These are phyloP conservation scores for Mycena sp. DNA, from an alignment of 1,284 basidiomycete species.

Conservation along the genomic window DNA sequence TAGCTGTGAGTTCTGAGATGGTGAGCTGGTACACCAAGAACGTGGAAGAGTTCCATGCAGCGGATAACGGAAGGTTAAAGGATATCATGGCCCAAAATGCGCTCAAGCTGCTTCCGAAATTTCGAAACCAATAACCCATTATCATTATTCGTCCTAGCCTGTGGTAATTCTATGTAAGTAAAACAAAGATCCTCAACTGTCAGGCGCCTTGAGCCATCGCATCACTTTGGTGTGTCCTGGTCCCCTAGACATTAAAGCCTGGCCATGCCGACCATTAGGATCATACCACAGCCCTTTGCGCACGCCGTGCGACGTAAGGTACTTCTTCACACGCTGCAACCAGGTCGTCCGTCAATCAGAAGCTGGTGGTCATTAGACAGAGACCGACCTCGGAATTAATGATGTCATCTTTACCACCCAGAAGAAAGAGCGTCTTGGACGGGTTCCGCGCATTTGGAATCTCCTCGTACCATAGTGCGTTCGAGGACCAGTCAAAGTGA, in stretches of 20 bases:
- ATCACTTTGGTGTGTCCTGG: conserved; percentile 68
- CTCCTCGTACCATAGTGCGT: conserved; percentile 89
- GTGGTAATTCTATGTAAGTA: background rate
- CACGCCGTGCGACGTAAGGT: conserved; percentile 81
- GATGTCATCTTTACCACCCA: conserved; percentile 86
- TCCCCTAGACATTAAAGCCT: conserved; percentile 69
- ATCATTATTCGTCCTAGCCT: background rate
- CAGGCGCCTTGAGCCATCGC: conserved; percentile 64
- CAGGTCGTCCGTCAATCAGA: conserved; percentile 2
- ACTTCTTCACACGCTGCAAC: conserved; percentile 74
- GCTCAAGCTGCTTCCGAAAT: conserved; percentile 55
- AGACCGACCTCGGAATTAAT: conserved; percentile 62
- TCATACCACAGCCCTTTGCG: conserved; percentile 77
- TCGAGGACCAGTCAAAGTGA: conserved; percentile 88
- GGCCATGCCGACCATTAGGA: conserved; percentile 75
- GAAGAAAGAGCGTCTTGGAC: conserved; percentile 69
- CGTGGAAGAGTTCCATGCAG: conserved; percentile 55
- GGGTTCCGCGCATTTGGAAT: conserved; percentile 80
- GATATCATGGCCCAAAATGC: conserved; percentile 58
- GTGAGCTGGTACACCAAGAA: conserved; percentile 67
- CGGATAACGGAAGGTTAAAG: conserved; percentile 45
- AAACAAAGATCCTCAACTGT: too few relatives aligned
- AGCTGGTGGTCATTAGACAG: background rate
- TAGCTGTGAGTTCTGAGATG: conserved; percentile 67
- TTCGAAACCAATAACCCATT: conserved; percentile 26